phyloP scores from a whole-genome alignment of 2,329 filamentous ascomycete species.

The Balansia obtecta region DNA sequence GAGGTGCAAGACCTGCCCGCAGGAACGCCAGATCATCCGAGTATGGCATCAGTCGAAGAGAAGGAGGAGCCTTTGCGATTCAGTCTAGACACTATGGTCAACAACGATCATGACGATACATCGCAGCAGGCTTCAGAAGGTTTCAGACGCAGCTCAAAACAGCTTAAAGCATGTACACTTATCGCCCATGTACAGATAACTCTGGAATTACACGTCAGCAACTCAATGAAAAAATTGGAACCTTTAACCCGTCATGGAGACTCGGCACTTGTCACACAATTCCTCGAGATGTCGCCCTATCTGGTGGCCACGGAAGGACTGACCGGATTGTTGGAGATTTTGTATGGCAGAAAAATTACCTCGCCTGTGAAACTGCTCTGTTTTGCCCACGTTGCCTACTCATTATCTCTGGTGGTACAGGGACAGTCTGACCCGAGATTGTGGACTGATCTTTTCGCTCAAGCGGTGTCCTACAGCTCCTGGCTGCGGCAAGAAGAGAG shows the following conservation, averaged over 20 bases:
- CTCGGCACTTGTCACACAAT: constrained; percentile 27
- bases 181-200: constrained; percentile 32
- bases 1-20: constrained; percentile 31
- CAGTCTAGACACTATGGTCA: not conserved
- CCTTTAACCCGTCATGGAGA: constrained; percentile 25
- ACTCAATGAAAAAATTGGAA: constrained; percentile 25
- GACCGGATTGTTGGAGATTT: constrained; percentile 24
- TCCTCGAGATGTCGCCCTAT: constrained; percentile 26
- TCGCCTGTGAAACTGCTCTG: constrained; percentile 34
- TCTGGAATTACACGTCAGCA: constrained; percentile 32
- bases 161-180: constrained; percentile 19
- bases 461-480: constrained; percentile 31
- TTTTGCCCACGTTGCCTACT: constrained; percentile 39
- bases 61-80: not conserved
- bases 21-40: constrained; percentile 21
- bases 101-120: not conserved
- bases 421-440: constrained; percentile 25
- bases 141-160: constrained; percentile 11
- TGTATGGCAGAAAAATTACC: constrained; percentile 24
- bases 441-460: constrained; percentile 30
- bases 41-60: not conserved
- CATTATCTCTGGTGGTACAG: constrained; percentile 34
- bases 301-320: constrained; percentile 30
- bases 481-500: constrained; percentile 26
- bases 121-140: constrained; percentile 9